Evolutionary conservation across 75 land plant genomes (phyloP), one percentile per base, ranked within the genome.

Genomic region (Isoetes taiwanensis): DNA sequence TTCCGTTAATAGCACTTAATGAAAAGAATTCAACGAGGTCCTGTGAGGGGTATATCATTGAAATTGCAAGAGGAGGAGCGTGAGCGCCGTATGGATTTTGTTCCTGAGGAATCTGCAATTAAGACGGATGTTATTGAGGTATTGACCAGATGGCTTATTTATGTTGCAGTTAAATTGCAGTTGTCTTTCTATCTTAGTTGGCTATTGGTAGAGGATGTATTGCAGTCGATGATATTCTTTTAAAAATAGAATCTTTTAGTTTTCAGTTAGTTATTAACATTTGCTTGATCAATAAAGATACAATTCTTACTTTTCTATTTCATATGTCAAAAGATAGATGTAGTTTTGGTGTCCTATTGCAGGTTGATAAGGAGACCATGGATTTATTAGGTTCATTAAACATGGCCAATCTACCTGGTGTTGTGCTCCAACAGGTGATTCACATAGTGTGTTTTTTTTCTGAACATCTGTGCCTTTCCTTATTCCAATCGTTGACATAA

Each of bases 41-140:
- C 67, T 6, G 50, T 46, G n/a, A n/a, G 83, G 0, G 80, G 83
- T 1, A 80, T 80, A 55, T 80, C 83, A 2, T 40, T 80, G 57
- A 76, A 80, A 54, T 57, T 80, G 32, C 83, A 80, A 61, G 83
- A 80, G 55, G 83, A 80, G 65, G 83, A 80, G 74, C 80, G 83
- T 27, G 80, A 80, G 67, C 59, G 80, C 21, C 59, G 83, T 14
- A 76, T 80, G 83, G 83, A 80, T 63, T 80, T 76, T 57, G 83
- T 80, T 2, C 83, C 80, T 2, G 80, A 80, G 41, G 72, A 69
- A 64, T 76, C 80, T 3, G 83, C 79, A 19, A 80, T 80, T 53
- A 69, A 73, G 76, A 66, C 67, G 3, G 83, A 80, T 20, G 66
- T 54, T 20, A 80, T 80, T 32, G 72, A 76, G 76, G 83, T 79